Base-by-base conservation (phyloP, 139 green algal species). In the Pleodorina starrii region DNA sequence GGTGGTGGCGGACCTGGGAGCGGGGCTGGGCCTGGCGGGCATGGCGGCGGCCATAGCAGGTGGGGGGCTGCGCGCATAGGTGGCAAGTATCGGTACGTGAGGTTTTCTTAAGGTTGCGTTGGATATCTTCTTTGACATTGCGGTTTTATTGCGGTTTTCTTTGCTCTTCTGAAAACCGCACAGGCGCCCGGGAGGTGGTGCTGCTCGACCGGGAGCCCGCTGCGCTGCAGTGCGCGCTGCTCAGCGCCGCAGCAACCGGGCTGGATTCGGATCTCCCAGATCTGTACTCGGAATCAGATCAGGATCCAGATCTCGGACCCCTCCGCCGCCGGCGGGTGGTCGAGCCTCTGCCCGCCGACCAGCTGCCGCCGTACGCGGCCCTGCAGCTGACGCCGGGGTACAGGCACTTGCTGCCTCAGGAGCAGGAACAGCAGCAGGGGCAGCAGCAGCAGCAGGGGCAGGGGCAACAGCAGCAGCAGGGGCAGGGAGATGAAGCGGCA, bases 131-230 rank as follows among this genome's bases (percentile, higher is more conserved):
- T n/a, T n/a, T n/a, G n/a, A n/a, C n/a, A n/a, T n/a, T n/a, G n/a
- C n/a, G n/a, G n/a, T n/a, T n/a, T n/a, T n/a, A n/a, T n/a, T n/a
- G n/a, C n/a, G n/a, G n/a, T n/a, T n/a, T n/a, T n/a, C n/a, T n/a
- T n/a, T n/a, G n/a, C n/a, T n/a, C n/a, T n/a, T n/a, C n/a, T n/a
- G n/a, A n/a, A n/a, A n/a, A 66, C 29, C 54, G 6, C 54, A 12
- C 93, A 95, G 95, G 95, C 1, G 95, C 95, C 1, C 27, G 32
- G 12, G 82, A 96, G 68, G 96, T 98, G 40, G 92, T 96, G 16
- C 92, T 98, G 83, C 84, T 97, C 23, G 97, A 99, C 89, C 87
- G 96, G 1, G 97, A 99, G 91, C 93, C 94, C 0, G 89, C 97
- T 46, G 95, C 96, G 19, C 93, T 98, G 71, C 89, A 97, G 86